A percentile compares a stretch with the other conserved stretches of the same genome.
These are phyloP conservation scores for Cryptosporidium sp. DNA, from an alignment of 169 alveolate species.

Conservation along the genomic window DNA sequence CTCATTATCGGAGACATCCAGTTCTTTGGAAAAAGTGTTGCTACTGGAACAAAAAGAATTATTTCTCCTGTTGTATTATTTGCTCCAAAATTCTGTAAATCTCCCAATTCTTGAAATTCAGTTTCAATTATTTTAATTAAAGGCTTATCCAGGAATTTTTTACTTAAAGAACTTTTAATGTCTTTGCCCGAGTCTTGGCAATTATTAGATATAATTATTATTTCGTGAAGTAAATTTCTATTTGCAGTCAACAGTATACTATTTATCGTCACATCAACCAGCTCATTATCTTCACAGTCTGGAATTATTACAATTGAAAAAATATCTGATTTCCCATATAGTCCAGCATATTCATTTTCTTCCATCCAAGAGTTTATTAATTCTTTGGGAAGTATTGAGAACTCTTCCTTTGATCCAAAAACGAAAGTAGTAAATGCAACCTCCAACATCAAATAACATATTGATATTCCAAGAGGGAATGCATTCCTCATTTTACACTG, in stretches of 20 bases:
- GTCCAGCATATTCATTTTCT: slow-evolving; percentile 38
- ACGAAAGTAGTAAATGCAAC: slow-evolving; percentile 19
- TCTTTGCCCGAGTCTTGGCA: slow-evolving; percentile 1
- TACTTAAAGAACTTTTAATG: background rate
- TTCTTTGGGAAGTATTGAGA: slow-evolving; percentile 18
- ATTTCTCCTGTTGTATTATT: slow-evolving; percentile 34
- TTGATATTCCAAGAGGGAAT: background rate
- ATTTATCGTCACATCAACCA: slow-evolving; percentile 40
- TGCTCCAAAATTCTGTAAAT: slow-evolving; percentile 51
- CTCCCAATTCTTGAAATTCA: slow-evolving; percentile 41
- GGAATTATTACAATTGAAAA: slow-evolving; percentile 40
- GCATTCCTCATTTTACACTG: slow-evolving; percentile 15
- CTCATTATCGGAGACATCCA: slow-evolving; percentile 70
- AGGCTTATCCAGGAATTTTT: background rate
- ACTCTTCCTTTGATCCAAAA: slow-evolving; percentile 46
- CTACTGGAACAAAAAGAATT: slow-evolving; percentile 27
- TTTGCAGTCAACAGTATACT: slow-evolving; percentile 48
- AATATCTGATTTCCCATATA: slow-evolving; percentile 25
- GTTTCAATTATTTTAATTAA: slow-evolving; percentile 55
- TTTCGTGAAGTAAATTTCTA: slow-evolving; percentile 70
- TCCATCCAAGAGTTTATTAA: slow-evolving; percentile 17
- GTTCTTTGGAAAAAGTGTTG: slow-evolving; percentile 38
- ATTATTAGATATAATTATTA: slow-evolving; percentile 18
- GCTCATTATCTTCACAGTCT: slow-evolving; percentile 45
- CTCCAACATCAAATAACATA: slow-evolving; percentile 20